Base-by-base conservation (phyloP, 164 flowering plant species). In the Sextonia rubra region DNA sequence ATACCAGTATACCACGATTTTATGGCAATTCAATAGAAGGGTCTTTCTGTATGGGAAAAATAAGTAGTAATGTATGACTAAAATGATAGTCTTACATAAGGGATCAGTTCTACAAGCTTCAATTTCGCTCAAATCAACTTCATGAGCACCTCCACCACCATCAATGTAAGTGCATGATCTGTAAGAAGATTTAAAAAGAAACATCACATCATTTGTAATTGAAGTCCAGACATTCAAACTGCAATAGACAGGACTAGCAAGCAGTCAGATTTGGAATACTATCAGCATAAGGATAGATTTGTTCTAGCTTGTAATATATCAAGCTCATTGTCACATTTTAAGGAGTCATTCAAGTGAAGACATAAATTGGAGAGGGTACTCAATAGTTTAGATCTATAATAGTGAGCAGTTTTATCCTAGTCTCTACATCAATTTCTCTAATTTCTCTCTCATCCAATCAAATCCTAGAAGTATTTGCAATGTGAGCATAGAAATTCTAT, bases 151-250 rank as follows among this genome's bases (percentile, higher is more conserved):
- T 64, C 93, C 97, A 68, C 73, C 74, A 37, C 84, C 74, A 76
- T 92, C 97, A 56, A 91, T 69, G 75, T 78, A 92, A 65, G 77
- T 83, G 81, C 91, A 91, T 73, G 93, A 87, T 49, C 98, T 94
- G 90, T 26, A 73, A 15, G 18, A 12, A 12, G 58, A 66, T 58
- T 56, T 30, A 0, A 52, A 52, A 52, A 20, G 58, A 52, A 44
- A 12, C 15, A 37, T 60, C 17, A 25, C 47, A 30, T 32, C 0
- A 49, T 56, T 62, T 56, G 24, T 52, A 14, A 29, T 52, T 52
- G n/a, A 52, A 3, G 58, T 52, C 17, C n/a, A 20, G 20, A 52
- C 14, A 2, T 0, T 52, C 58, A 52, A 52, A 52, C 3, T 52
- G 17, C 12, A 20, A 52, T 52, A 15, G 58, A 52, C 58, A 15